A percentile compares a stretch with the other conserved stretches of the same genome.
These are phyloP conservation scores for Coccomyxa subellipsoidea DNA, from an alignment of 163 green algal genomes.

Conservation along the genomic window DNA sequence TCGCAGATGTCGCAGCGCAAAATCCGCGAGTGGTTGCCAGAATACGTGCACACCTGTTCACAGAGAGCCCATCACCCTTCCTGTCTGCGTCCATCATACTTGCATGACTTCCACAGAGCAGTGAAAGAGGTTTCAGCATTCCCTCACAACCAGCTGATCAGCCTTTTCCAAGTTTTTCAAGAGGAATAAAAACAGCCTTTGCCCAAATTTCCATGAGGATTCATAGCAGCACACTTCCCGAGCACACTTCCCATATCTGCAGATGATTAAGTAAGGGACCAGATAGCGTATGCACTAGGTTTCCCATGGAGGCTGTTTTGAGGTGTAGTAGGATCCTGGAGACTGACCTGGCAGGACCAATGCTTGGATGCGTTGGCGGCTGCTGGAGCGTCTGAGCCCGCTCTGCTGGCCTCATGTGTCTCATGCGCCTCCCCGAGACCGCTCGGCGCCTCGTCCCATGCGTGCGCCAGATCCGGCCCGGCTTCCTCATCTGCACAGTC, in stretches of 20 bases:
- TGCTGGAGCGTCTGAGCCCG: not conserved
- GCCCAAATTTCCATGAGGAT: no score
- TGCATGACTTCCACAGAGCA: not conserved
- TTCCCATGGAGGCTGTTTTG: no score
- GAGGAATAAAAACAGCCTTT: not conserved
- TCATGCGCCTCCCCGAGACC: not conserved
- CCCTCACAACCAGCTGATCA: not conserved
- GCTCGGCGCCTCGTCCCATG: not conserved
- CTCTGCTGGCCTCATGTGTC: not conserved
- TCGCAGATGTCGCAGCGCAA: slow-evolving; percentile 50
- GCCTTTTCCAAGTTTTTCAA: not conserved
- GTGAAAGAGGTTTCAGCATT: not conserved
- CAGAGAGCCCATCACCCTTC: no score
- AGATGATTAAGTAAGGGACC: no score
- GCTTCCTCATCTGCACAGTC: not conserved
- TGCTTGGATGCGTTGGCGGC: not conserved
- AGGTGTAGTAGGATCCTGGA: no score
- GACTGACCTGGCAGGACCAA: slow-evolving; percentile 1
- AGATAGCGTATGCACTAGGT: no score
- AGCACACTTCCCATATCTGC: no score
- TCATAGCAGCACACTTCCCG: no score
- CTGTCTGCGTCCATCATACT: slow-evolving; percentile 17
- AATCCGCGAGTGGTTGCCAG: slow-evolving; percentile 25
- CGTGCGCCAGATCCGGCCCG: not conserved
- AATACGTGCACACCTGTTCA: slow-evolving; percentile 37